Percentiles rank a stretch among this genome's conserved stretches.
These are phyloP conservation scores for Protomyces inundatus DNA, from an alignment of 1,139 yeast species.

Conservation along the genomic window DNA sequence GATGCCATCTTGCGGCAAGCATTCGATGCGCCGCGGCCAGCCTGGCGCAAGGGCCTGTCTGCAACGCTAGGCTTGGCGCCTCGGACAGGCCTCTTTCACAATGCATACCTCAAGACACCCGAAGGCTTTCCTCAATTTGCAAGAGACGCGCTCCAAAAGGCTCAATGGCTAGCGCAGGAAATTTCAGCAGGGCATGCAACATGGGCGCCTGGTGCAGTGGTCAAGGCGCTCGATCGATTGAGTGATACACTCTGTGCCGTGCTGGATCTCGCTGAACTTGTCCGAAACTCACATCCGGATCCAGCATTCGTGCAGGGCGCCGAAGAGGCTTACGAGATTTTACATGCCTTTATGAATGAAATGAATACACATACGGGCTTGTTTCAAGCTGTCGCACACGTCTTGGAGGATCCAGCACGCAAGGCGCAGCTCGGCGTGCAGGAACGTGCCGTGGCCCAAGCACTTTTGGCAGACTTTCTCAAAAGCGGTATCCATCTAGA, in stretches of 20 bases:
- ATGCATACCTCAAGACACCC: conserved; percentile 63
- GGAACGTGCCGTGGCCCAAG: conserved; percentile 75
- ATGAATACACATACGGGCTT: conserved; percentile 78
- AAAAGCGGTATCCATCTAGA: conserved; percentile 83
- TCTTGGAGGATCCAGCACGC: conserved; percentile 48
- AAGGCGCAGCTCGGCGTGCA: conserved; percentile 51
- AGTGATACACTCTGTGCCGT: conserved; percentile 88
- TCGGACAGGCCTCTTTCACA: conserved; percentile 64
- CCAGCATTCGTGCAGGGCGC: conserved; percentile 69
- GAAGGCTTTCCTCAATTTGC: conserved; percentile 67
- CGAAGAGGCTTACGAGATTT: conserved; percentile 76
- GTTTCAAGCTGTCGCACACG: conserved; percentile 49
- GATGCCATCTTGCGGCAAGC: conserved; percentile 31
- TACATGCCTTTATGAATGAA: conserved; percentile 92
- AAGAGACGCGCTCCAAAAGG: conserved; percentile 54
- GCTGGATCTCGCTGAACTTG: conserved; percentile 88
- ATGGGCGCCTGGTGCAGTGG: conserved; percentile 54
- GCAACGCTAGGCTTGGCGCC: background rate
- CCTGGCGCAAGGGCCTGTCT: conserved; percentile 17
- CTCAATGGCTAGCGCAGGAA: conserved; percentile 54
- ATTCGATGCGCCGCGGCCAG: conserved; percentile 30
- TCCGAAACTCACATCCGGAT: conserved; percentile 76
- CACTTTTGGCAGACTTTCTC: conserved; percentile 77
- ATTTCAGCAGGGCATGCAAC: conserved; percentile 43
- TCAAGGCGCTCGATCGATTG: conserved; percentile 69